Evolutionary conservation across 1,139 yeast species (phyloP), one percentile per base, ranked within the genome.

Genomic region (Taiozyma sp.): DNA sequence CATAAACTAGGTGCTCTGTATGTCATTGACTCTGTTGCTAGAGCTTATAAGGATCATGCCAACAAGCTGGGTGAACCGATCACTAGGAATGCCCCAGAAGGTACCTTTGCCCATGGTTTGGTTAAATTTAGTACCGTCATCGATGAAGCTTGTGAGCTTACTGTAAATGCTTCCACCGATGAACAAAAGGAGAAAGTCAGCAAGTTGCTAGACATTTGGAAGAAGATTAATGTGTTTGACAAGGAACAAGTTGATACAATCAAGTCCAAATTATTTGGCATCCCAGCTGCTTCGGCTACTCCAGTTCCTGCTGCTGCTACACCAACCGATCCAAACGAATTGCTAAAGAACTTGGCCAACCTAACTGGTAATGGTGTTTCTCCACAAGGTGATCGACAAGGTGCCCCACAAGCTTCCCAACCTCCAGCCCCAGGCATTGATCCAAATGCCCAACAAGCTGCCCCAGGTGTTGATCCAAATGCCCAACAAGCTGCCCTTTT

Each of bases 201-300:
- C 64, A 92, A 91, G 70, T 77, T 93, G 61, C 79, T 93, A 59
- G 96, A 89, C 58, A 92, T 93, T 63, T 93, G 99, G 99, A 90
- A 84, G 62, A 82, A 90, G 59, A 87, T 93, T 38, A 83, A 81
- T 48, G 87, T 97, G 16, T 93, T 93, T 69, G 75, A 77, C 50
- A 77, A 78, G 44, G 75, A 76, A 44, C 71, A 77, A 41, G 72
- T 92, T 54, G 70, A 76, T 50, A 68, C 77, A 24, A 78, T 88
- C 52, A 80, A 84, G 66, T 68, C 73, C n/a, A 83, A 79, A 62
- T 81, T 80, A 68, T 84, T 83, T 62, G 73, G 75, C 47, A 71
- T 80, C 52, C 88, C 89, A 23, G 50, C 52, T 13, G 49, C 57
- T 14, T 53, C 65, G 38, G 51, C 64, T 28, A 51, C 63, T 10